Conservation (phyloP, 1,284 basidiomycete genomes). For the Tilletia setariae region DNA sequence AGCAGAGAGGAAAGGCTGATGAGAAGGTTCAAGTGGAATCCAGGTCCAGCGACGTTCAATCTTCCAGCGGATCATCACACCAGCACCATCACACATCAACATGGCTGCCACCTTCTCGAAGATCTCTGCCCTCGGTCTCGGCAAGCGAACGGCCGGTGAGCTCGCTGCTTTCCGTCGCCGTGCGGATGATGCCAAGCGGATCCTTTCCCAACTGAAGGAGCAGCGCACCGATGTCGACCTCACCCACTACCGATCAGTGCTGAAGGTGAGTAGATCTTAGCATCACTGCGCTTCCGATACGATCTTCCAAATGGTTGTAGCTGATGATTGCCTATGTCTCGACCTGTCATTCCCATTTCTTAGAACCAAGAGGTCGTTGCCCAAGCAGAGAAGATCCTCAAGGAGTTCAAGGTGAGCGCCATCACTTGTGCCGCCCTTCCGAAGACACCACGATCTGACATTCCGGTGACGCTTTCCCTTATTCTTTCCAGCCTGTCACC, state of each 20-base stretch:
- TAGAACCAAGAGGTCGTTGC: conserved; percentile 90
- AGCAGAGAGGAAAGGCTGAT: too few species aligned
- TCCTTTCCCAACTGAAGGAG: conserved; percentile 67
- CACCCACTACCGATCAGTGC: conserved; percentile 79
- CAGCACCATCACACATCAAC: neutral
- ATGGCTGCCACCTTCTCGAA: conserved; percentile 35
- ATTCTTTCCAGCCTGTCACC: conserved; percentile 83
- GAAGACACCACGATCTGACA: neutral
- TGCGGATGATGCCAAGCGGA: conserved; percentile 79
- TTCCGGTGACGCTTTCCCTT: neutral
- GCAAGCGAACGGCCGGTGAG: conserved; percentile 57
- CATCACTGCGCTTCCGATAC: neutral
- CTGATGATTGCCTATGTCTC: neutral
- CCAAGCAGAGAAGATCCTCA: conserved; percentile 85
- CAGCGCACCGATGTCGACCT: conserved; percentile 81
- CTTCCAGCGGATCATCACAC: neutral
- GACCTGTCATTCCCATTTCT: neutral
- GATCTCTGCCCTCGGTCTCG: conserved; percentile 50
- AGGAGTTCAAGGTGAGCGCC: conserved; percentile 54
- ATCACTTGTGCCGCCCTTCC: neutral
- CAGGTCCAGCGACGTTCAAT: too few species aligned
- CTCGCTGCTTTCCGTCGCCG: conserved; percentile 96
- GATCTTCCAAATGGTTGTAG: neutral
- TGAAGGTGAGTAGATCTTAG: conserved; percentile 55
- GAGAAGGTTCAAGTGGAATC: too few species aligned